Conservation (phyloP, 2,329 filamentous ascomycete genomes). For the Alternaria sp. region DNA sequence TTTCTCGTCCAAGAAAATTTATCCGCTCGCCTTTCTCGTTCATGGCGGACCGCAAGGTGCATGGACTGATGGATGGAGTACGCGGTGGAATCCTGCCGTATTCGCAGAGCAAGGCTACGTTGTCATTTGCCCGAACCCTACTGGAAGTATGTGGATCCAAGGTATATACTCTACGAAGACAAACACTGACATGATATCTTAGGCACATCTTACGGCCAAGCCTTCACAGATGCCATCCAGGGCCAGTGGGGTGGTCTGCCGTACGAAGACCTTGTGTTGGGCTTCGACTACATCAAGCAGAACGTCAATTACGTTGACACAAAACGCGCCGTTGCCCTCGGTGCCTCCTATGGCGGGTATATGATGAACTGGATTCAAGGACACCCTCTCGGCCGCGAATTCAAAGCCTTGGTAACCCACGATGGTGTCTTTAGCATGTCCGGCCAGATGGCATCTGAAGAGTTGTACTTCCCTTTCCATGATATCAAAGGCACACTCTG, state of each 20-base stretch:
- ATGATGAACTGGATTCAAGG: slow-evolving; percentile 87
- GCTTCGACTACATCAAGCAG: slow-evolving; percentile 76
- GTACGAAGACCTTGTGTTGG: slow-evolving; percentile 82
- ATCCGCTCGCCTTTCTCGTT: slow-evolving; percentile 80
- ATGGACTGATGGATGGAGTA: slow-evolving; percentile 80
- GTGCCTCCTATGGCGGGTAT: slow-evolving; percentile 63
- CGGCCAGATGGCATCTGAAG: slow-evolving; percentile 60
- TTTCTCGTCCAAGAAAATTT: slow-evolving; percentile 76
- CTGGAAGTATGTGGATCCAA: slow-evolving; percentile 67
- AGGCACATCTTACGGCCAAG: slow-evolving; percentile 76
- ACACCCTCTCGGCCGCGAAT: slow-evolving; percentile 79
- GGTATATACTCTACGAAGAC: neutral
- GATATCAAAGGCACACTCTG: slow-evolving; percentile 51
- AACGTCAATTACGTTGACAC: slow-evolving; percentile 75
- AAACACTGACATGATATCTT: neutral
- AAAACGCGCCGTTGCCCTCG: slow-evolving; percentile 73
- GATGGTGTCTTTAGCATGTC: slow-evolving; percentile 80
- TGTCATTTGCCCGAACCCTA: slow-evolving; percentile 82
- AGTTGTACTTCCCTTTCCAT: slow-evolving; percentile 62
- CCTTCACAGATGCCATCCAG: slow-evolving; percentile 77
- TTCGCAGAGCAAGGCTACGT: slow-evolving; percentile 91
- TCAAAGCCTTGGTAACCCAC: slow-evolving; percentile 88
- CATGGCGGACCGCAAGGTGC: slow-evolving; percentile 85
- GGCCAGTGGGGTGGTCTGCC: slow-evolving; percentile 86
- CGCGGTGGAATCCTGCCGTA: slow-evolving; percentile 84